phyloP scores from a whole-genome alignment of 1,139 yeast species.

The Hyphopichia pseudoburtonii region DNA sequence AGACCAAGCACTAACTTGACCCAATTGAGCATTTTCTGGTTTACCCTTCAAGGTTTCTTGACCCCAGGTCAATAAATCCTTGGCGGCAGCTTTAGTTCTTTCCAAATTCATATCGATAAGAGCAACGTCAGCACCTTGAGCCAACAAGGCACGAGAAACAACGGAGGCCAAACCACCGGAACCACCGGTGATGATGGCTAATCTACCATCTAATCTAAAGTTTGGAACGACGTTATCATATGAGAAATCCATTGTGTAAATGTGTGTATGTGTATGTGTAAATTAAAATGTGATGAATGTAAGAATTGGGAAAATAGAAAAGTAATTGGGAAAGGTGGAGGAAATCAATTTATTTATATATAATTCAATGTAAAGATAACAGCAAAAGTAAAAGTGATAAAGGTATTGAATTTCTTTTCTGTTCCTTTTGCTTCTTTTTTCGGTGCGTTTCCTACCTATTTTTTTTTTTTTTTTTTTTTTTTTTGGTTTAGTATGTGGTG shows the following conservation, averaged over 20 bases:
- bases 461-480: too few relatives aligned
- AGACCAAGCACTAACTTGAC: conserved; percentile 65
- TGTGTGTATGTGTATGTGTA: neutral
- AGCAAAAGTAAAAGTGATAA: neutral
- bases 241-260: conserved; percentile 30
- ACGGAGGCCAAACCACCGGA: conserved; percentile 78
- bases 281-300: neutral
- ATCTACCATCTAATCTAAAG: conserved; percentile 68
- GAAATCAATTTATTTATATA: too few relatives aligned
- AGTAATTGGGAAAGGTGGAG: too few relatives aligned
- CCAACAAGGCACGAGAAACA: conserved; percentile 64
- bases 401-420: too few relatives aligned
- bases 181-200: conserved; percentile 79
- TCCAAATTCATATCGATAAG: conserved; percentile 69
- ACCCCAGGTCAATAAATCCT: conserved; percentile 57
- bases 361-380: too few relatives aligned
- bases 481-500: too few relatives aligned
- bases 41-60: conserved; percentile 44
- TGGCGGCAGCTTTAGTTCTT: conserved; percentile 59
- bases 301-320: too few relatives aligned
- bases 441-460: too few relatives aligned
- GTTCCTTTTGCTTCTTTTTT: too few relatives aligned
- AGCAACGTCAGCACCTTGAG: conserved; percentile 76
- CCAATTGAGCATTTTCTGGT: conserved; percentile 36
- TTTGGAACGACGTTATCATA: conserved; percentile 49